These are phyloP conservation scores for Lagerstroemia speciosa DNA, from an alignment of 345 rosid species.

Conservation along the genomic window DNA sequence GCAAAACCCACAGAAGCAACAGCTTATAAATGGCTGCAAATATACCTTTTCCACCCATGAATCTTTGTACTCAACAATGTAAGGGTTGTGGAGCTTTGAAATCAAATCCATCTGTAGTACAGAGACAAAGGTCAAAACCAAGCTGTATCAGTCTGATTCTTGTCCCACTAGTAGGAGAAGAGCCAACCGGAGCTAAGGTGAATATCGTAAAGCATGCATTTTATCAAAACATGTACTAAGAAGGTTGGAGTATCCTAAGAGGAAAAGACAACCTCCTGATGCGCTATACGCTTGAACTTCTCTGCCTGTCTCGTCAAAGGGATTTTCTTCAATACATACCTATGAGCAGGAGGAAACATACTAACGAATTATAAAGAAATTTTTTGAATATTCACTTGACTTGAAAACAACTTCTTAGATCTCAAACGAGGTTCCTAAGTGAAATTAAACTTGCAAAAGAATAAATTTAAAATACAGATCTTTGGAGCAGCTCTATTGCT, in stretches of 20 bases:
- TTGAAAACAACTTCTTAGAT: background rate
- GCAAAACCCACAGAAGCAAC: background rate
- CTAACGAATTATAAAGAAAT: background rate
- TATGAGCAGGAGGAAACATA: slow-evolving; percentile 9
- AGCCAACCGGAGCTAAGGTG: background rate
- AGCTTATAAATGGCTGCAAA: background rate
- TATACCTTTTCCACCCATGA: slow-evolving; percentile 92
- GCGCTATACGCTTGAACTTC: slow-evolving; percentile 79
- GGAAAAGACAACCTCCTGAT: slow-evolving; percentile 65
- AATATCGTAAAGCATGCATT: background rate
- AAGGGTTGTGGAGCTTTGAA: slow-evolving; percentile 62
- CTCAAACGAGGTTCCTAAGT: background rate
- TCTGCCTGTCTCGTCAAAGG: slow-evolving; percentile 79
- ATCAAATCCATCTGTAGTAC: slow-evolving; percentile 69
- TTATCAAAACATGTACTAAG: background rate
- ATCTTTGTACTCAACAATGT: slow-evolving; percentile 71
- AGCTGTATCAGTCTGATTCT: background rate
- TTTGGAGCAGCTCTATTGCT: background rate
- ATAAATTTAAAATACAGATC: background rate
- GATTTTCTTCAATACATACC: slow-evolving; percentile 92
- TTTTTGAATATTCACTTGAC: background rate
- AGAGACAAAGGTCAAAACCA: background rate
- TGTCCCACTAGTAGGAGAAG: background rate
- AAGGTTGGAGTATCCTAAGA: background rate
- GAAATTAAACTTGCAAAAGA: background rate